These are phyloP conservation scores for Populus pruinosa DNA, from an alignment of 345 rosid species.

Conservation along the genomic window DNA sequence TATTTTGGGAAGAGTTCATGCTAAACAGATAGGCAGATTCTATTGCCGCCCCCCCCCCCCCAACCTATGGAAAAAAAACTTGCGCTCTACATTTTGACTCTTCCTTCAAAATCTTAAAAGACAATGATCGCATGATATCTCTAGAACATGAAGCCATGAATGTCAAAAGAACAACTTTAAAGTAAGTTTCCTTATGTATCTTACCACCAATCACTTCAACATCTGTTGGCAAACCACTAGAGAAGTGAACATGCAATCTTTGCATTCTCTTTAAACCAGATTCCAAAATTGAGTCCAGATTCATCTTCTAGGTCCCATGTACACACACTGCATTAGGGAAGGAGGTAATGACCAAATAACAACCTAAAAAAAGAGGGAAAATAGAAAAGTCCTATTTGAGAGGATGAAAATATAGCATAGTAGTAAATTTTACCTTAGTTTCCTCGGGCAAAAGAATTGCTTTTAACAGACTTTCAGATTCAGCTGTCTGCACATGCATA, in stretches of 20 bases:
- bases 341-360: neutral
- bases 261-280: constrained; percentile 81
- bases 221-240: constrained; percentile 76
- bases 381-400: neutral
- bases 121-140: neutral
- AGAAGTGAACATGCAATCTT: constrained; percentile 84
- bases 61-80: too few species aligned
- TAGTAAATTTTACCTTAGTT: constrained; percentile 40
- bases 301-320: constrained; percentile 81
- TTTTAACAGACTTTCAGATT: constrained; percentile 67
- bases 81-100: neutral
- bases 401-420: neutral
- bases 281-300: constrained; percentile 66
- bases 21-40: neutral
- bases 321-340: constrained; percentile 59
- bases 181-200: constrained; percentile 3
- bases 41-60: neutral
- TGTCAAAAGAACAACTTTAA: neutral
- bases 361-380: too few species aligned
- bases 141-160: neutral
- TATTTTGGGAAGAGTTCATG: neutral
- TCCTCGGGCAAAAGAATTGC: constrained; percentile 74
- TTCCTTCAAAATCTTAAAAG: neutral
- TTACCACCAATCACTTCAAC: constrained; percentile 83
- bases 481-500: constrained; percentile 52